A percentile compares a stretch with the other conserved stretches of the same genome.
Evolutionary conservation across 2,329 filamentous ascomycete species (phyloP).

Genomic region (Colletotrichum paranaense): DNA sequence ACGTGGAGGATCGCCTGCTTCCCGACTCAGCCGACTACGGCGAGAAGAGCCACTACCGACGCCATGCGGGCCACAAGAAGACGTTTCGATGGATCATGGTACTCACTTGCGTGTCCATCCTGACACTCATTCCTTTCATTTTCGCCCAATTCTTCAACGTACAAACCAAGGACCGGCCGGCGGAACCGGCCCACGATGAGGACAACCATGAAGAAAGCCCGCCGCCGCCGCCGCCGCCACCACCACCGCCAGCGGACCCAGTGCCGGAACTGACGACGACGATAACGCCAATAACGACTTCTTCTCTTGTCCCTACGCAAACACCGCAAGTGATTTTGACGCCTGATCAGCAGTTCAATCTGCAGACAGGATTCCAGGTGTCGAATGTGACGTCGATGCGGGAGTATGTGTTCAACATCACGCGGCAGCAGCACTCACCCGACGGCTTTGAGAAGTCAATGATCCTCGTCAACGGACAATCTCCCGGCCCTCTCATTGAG

Average conservation of each 20-base stretch:
- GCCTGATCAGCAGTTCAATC: slow-evolving; percentile 23
- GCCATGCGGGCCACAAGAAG: slow-evolving; percentile 14
- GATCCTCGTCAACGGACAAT: slow-evolving; percentile 73
- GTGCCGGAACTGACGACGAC: slow-evolving; percentile 13
- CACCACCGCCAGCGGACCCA: not conserved
- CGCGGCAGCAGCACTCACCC: slow-evolving; percentile 59
- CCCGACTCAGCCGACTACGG: slow-evolving; percentile 7
- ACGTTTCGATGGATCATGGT: slow-evolving; percentile 29
- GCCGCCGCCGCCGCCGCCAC: not conserved
- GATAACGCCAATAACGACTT: not conserved
- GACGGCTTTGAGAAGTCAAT: slow-evolving; percentile 65
- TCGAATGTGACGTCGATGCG: slow-evolving; percentile 47
- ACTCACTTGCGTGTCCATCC: slow-evolving; percentile 29
- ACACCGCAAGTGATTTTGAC: slow-evolving; percentile 20
- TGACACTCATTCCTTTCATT: slow-evolving; percentile 29
- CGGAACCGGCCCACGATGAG: slow-evolving; percentile 18
- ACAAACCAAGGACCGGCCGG: slow-evolving; percentile 13
- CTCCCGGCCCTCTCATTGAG: slow-evolving; percentile 73
- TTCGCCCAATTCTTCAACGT: slow-evolving; percentile 32
- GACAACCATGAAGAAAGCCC: slow-evolving; percentile 14
- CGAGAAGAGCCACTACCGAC: slow-evolving; percentile 19
- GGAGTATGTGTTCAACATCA: slow-evolving; percentile 65
- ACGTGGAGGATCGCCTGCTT: slow-evolving; percentile 27
- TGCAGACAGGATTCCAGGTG: slow-evolving; percentile 19
- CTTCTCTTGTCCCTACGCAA: slow-evolving; percentile 9